These are phyloP conservation scores for Cyphellophora attinorum DNA, from an alignment of 2,329 filamentous ascomycete genomes.

Conservation along the genomic window DNA sequence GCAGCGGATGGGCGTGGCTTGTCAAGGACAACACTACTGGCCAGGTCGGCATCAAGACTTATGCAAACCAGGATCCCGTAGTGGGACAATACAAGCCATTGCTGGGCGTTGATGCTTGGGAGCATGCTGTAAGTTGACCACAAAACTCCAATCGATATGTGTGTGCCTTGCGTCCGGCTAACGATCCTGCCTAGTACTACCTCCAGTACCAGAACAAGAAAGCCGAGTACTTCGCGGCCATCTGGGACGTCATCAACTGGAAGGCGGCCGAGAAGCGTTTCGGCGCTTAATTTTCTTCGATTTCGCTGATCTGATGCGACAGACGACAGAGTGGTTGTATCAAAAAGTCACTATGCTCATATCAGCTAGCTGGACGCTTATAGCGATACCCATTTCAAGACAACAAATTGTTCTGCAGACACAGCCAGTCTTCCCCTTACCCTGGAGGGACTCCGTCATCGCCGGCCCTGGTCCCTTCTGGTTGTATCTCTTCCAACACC, in stretches of 20 bases:
- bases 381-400: not conserved
- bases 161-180: slow-evolving; percentile 1
- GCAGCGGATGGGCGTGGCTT: slow-evolving; percentile 55
- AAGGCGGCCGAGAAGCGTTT: slow-evolving; percentile 72
- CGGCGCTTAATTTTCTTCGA: slow-evolving; percentile 6
- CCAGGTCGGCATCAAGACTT: slow-evolving; percentile 51
- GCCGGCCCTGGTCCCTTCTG: not conserved
- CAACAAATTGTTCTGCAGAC: not conserved
- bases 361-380: not conserved
- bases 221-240: slow-evolving; percentile 86
- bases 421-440: no score
- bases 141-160: not conserved
- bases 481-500: slow-evolving; percentile 2
- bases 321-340: no score
- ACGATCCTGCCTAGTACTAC: slow-evolving; percentile 27
- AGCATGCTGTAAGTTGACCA: slow-evolving; percentile 53
- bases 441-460: not conserved
- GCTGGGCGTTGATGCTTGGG: slow-evolving; percentile 87
- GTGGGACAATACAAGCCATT: slow-evolving; percentile 73
- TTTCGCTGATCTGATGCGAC: no score
- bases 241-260: slow-evolving; percentile 97
- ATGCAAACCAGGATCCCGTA: slow-evolving; percentile 80
- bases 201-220: slow-evolving; percentile 95
- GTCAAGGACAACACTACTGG: slow-evolving; percentile 54
- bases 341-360: slow-evolving; percentile 1